Percentiles rank a stretch among this genome's conserved stretches.
These are phyloP conservation scores for Brassica nigra DNA, from an alignment of 345 rosid species.

Conservation along the genomic window DNA sequence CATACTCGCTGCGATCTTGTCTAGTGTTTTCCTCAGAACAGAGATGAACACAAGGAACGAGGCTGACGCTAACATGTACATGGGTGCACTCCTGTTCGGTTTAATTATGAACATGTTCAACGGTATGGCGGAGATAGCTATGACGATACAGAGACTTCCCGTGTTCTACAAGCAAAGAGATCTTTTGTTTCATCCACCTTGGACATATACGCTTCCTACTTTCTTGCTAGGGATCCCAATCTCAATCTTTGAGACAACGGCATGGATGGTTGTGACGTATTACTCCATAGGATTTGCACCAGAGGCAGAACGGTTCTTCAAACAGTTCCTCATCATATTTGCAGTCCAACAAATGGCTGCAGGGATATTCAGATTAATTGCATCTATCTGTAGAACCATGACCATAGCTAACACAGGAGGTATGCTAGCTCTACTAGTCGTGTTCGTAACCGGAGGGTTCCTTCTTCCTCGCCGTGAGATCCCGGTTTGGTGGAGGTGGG, in stretches of 20 bases:
- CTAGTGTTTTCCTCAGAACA: conserved; percentile 38
- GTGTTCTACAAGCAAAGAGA: conserved; percentile 46
- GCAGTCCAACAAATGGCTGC: conserved; percentile 49
- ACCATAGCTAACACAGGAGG: conserved; percentile 53
- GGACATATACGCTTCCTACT: conserved; percentile 42
- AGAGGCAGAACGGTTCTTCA: conserved; percentile 55
- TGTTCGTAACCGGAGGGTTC: conserved; percentile 63
- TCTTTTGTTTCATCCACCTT: conserved; percentile 46
- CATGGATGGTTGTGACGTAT: conserved; percentile 44
- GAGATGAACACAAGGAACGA: conserved; percentile 41
- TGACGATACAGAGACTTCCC: conserved; percentile 44
- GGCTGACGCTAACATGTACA: conserved; percentile 29
- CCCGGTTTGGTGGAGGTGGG: conserved; percentile 66
- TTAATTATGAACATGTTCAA: conserved; percentile 43
- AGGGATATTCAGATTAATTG: conserved; percentile 52
- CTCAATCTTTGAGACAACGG: conserved; percentile 38
- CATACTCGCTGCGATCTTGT: conserved; percentile 51
- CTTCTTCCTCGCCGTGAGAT: conserved; percentile 49
- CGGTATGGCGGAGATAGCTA: conserved; percentile 41
- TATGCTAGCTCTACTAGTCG: conserved; percentile 31
- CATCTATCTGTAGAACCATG: conserved; percentile 52
- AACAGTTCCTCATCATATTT: conserved; percentile 54
- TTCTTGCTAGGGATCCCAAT: conserved; percentile 43
- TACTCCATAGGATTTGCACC: conserved; percentile 74
- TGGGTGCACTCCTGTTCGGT: conserved; percentile 36